Evolutionary conservation across 495 filamentous ascomycete species (phyloP).

Genomic region (Cladorrhinum samala): DNA sequence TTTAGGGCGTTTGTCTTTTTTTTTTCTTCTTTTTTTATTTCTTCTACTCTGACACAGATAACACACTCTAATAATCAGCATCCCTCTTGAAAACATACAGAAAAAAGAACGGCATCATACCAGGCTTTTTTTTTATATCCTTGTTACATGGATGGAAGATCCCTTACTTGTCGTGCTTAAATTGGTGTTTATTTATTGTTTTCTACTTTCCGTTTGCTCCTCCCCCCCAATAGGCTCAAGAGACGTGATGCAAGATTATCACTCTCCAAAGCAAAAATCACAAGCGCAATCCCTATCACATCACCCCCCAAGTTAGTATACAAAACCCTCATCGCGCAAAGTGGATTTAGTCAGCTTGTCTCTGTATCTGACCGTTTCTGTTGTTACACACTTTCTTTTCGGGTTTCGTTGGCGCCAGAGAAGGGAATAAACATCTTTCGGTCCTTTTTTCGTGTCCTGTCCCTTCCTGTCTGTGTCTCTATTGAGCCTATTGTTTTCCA

Average conservation of each 20-base stretch:
- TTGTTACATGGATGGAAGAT: constrained; percentile 13
- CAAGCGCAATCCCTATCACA: too few species aligned
- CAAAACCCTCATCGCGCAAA: too few species aligned
- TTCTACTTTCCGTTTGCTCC: constrained; percentile 7
- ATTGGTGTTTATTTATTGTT: not conserved
- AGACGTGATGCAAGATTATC: not conserved
- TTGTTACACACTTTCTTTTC: too few species aligned
- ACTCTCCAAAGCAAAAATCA: not conserved
- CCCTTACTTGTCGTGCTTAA: not conserved
- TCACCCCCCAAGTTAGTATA: too few species aligned
- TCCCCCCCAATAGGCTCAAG: constrained; percentile 8
- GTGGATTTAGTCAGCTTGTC: too few species aligned
- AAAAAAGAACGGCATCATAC: constrained; percentile 20
- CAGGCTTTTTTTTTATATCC: constrained; percentile 11
- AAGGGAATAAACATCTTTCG: too few species aligned
- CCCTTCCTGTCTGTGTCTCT: too few species aligned
- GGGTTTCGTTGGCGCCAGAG: too few species aligned
- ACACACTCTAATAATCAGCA: constrained; percentile 28
- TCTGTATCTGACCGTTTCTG: too few species aligned
- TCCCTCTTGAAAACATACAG: constrained; percentile 19
- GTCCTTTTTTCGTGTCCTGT: too few species aligned
- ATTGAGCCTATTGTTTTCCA: too few species aligned
- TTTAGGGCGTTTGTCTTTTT: constrained; percentile 9
- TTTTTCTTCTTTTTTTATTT: constrained; percentile 4
- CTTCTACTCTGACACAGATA: constrained; percentile 11